Conservation (phyloP, 441 rosid genomes). For the Croton laevigatus region DNA sequence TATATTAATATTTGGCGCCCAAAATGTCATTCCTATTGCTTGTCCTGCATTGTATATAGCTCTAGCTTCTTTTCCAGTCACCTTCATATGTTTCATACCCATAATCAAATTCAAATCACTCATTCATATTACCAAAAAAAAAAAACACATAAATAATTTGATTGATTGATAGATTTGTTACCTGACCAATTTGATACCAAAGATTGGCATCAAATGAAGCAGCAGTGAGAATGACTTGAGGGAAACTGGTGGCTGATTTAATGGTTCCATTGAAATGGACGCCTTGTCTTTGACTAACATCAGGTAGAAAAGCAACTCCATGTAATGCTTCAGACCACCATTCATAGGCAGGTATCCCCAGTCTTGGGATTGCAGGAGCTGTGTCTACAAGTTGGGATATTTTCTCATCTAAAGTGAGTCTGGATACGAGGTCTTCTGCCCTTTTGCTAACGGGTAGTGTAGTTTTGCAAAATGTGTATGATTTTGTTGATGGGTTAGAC, state of each 20-base stretch:
- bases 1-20: slow-evolving; percentile 92
- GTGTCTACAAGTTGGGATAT: slow-evolving; percentile 64
- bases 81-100: slow-evolving; percentile 26
- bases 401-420: slow-evolving; percentile 68
- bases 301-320: slow-evolving; percentile 54
- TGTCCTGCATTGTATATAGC: slow-evolving; percentile 73
- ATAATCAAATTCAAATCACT: too few relatives aligned
- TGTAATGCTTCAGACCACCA: slow-evolving; percentile 96
- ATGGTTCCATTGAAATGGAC: slow-evolving; percentile 56
- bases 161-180: slow-evolving; percentile 12
- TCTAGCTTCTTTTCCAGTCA: slow-evolving; percentile 64
- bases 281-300: slow-evolving; percentile 40
- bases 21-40: slow-evolving; percentile 70
- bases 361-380: slow-evolving; percentile 57
- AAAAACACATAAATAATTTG: too few relatives aligned
- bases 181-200: slow-evolving; percentile 81
- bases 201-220: slow-evolving; percentile 60
- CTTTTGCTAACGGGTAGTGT: slow-evolving; percentile 43
- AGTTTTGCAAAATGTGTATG: slow-evolving; percentile 51
- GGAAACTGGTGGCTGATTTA: slow-evolving; percentile 68
- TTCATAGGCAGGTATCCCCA: slow-evolving; percentile 63
- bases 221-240: slow-evolving; percentile 76
- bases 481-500: slow-evolving; percentile 40
- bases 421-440: slow-evolving; percentile 56
- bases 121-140: too few relatives aligned